Evolutionary conservation across 768 basidiomycete species (phyloP).

Genomic region (Cubamyces lactineus): DNA sequence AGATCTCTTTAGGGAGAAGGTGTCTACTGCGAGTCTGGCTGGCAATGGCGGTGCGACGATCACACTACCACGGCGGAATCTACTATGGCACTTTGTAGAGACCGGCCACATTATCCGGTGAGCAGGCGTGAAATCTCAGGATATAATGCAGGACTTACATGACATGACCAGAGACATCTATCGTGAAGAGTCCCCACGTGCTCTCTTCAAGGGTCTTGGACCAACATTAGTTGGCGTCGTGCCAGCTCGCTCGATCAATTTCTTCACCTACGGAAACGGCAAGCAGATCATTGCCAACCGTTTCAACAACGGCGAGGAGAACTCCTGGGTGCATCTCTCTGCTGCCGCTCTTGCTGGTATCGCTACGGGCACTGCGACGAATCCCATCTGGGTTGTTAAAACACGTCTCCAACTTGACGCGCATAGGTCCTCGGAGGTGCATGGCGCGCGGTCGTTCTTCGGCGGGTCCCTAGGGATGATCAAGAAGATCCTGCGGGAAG

Average conservation of each 20-base stretch:
- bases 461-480: conserved; percentile 67
- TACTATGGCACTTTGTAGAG: conserved; percentile 94
- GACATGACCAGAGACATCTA: conserved; percentile 76
- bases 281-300: conserved; percentile 86
- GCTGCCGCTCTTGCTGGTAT: conserved; percentile 90
- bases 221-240: conserved; percentile 94
- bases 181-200: conserved; percentile 82
- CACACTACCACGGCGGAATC: conserved; percentile 43
- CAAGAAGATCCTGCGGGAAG: conserved; percentile 72
- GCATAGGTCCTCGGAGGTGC: background rate
- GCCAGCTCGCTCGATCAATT: conserved; percentile 96
- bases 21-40: conserved; percentile 35
- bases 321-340: conserved; percentile 79
- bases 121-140: conserved; percentile 22
- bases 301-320: conserved; percentile 82
- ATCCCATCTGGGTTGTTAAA: conserved; percentile 99
- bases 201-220: conserved; percentile 92
- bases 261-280: conserved; percentile 97
- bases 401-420: conserved; percentile 81
- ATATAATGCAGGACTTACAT: background rate
- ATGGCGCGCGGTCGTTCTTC: conserved; percentile 36
- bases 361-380: conserved; percentile 86
- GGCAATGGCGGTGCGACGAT: conserved; percentile 38
- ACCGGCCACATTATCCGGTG: conserved; percentile 89
- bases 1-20: conserved; percentile 67